Evolutionary conservation across 805 yeast species (phyloP), one percentile per base, ranked within the genome.

Genomic region (Wickerhamiella musiphila): DNA sequence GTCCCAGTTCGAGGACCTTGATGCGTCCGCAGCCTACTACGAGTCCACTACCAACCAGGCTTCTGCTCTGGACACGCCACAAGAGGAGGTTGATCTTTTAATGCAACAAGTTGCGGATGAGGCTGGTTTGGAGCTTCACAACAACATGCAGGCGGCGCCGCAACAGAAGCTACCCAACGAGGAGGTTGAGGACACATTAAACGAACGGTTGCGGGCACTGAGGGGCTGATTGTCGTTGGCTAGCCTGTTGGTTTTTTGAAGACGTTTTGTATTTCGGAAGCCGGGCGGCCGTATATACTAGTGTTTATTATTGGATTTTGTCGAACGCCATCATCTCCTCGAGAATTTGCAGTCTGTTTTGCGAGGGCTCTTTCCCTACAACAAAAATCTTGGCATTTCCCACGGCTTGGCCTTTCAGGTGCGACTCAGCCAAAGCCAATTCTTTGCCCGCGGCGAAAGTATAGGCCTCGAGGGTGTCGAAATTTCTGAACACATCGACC

Each of bases 81-180:
- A 82, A 52, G 96, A 86, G 36, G 90, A 84, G 41, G 98, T 86
- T 22, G 95, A 90, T 49, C 68, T 76, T 38, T 61, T 86, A 49
- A 68, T 86, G 78, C 82, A 66, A 48, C 82, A 79, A 52, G 84
- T 90, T 11, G 96, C 96, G 0, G 96, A 86, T 51, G 96, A 86
- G 51, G 95, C 94, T 1, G 99, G 98, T 2, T 61, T 90, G 26
- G 96, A 90, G 51, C 63, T 84, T 61, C 74, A 75, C 46, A 95
- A 84, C 46, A 76, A 81, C 31, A 69, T 92, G 40, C 41, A 35
- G 4, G 53, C 60, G 5, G 68, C 69, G 28, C 78, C 70, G 39
- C 70, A 82, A 11, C 60, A 66, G 44, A 45, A 63, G 3, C 63
- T 67, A 10, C 45, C 64, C 11, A 56, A 57, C 32, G 62, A 57